Conservation (phyloP, 805 yeast species). For the Metschnikowia dekortorum region DNA sequence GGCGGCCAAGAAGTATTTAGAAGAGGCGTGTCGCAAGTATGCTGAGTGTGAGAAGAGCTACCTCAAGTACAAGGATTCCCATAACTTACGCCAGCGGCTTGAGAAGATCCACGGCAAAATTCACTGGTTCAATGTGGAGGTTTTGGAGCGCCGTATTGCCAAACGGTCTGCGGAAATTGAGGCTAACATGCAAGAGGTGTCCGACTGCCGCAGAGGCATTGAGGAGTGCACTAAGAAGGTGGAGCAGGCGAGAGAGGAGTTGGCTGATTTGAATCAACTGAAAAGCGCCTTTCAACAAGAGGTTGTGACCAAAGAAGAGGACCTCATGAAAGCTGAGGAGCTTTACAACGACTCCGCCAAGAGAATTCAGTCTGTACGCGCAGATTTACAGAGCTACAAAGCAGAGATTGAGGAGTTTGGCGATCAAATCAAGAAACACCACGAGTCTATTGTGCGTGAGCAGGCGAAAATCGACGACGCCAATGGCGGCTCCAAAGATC, state of each 20-base stretch:
- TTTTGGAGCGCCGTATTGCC: slow-evolving; percentile 24
- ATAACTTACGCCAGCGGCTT: slow-evolving; percentile 29
- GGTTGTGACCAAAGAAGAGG: background rate
- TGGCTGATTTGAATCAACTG: background rate
- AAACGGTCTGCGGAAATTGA: slow-evolving; percentile 15
- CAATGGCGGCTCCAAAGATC: slow-evolving; percentile 43
- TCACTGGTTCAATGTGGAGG: slow-evolving; percentile 38
- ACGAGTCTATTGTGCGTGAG: slow-evolving; percentile 27
- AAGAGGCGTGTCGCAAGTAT: slow-evolving; percentile 24
- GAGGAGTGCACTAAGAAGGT: slow-evolving; percentile 8
- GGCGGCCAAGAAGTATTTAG: slow-evolving; percentile 22
- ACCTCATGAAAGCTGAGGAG: slow-evolving; percentile 5
- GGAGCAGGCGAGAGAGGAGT: background rate
- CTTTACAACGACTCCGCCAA: slow-evolving; percentile 6
- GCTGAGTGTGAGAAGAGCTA: slow-evolving; percentile 27
- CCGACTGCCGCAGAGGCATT: slow-evolving; percentile 19
- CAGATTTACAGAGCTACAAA: slow-evolving; percentile 15
- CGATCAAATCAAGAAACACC: slow-evolving; percentile 11
- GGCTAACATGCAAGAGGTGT: slow-evolving; percentile 10
- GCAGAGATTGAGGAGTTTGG: slow-evolving; percentile 19
- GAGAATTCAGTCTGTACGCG: slow-evolving; percentile 7
- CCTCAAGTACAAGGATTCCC: slow-evolving; percentile 32
- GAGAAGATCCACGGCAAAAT: slow-evolving; percentile 37
- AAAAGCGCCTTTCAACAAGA: background rate
- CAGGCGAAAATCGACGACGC: slow-evolving; percentile 35